Evolutionary conservation across 805 yeast genomes (phyloP).

Genomic region (Danielia reshetovae): DNA sequence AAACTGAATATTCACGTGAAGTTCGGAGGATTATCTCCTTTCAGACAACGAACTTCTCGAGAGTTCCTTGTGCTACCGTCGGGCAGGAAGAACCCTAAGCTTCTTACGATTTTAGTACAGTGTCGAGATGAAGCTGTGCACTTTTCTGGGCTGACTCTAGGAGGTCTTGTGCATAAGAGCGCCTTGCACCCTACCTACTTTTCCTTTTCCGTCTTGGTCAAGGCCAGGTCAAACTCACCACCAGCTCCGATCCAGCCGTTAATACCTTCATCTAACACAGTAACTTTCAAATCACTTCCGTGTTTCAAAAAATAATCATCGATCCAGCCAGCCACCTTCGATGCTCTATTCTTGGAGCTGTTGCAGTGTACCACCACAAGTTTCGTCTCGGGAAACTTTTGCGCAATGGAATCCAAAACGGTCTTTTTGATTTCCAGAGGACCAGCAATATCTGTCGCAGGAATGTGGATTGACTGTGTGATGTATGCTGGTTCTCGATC

Average conservation of each 20-base stretch:
- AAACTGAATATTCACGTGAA: no score
- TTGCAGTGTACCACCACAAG: slow-evolving; percentile 20
- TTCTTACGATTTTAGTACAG: no score
- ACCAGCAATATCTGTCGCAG: slow-evolving; percentile 20
- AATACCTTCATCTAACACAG: slow-evolving; percentile 21
- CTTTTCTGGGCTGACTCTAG: no score
- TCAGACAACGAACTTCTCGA: no score
- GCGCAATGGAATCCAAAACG: slow-evolving; percentile 11
- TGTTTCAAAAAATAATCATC: slow-evolving; percentile 15
- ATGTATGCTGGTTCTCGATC: slow-evolving; percentile 16
- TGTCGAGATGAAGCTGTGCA: no score
- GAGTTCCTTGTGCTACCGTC: no score
- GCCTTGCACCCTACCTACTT: no score
- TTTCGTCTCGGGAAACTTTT: slow-evolving; percentile 9
- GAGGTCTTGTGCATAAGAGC: no score
- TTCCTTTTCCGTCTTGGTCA: no score
- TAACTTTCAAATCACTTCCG: slow-evolving; percentile 14
- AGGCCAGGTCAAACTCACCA: slow-evolving; percentile 8
- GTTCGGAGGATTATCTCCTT: no score
- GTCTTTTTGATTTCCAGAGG: slow-evolving; percentile 10
- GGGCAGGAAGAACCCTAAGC: no score
- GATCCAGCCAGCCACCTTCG: slow-evolving; percentile 21
- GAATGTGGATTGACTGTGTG: slow-evolving; percentile 16
- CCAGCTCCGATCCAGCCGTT: slow-evolving; percentile 19
- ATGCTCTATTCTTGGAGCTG: slow-evolving; percentile 19